phyloP scores from a whole-genome alignment of 768 basidiomycete species.

The Dioszegia crocea region DNA sequence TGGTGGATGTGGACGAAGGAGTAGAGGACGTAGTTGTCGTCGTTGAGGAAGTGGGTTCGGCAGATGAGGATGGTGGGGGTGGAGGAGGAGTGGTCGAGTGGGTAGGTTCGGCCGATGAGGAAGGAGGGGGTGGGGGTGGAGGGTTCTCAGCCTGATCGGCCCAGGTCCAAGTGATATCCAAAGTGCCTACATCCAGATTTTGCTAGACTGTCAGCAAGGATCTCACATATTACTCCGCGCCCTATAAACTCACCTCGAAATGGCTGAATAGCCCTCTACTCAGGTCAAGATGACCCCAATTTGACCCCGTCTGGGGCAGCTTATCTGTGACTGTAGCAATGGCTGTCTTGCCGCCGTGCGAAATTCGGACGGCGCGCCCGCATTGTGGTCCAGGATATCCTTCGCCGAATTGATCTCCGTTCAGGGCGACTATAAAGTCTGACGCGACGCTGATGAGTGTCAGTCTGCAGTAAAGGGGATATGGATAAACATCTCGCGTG shows the following conservation, averaged over 20 bases:
- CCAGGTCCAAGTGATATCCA: no score
- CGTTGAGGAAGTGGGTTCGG: conserved; percentile 20
- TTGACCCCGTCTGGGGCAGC: conserved; percentile 62
- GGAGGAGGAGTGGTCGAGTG: conserved; percentile 18
- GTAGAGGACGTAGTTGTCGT: conserved; percentile 15
- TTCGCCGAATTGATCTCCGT: conserved; percentile 55
- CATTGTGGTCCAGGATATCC: conserved; percentile 61
- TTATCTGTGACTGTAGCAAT: conserved; percentile 62
- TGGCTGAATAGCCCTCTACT: conserved; percentile 62
- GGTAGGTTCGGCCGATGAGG: no score
- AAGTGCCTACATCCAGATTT: no score
- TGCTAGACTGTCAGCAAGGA: no score
- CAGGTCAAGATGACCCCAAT: conserved; percentile 62
- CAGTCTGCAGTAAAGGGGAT: no score
- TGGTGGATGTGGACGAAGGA: no score
- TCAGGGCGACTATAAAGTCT: conserved; percentile 52
- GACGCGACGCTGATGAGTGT: conserved; percentile 18
- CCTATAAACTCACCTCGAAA: conserved; percentile 52
- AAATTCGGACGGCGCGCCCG: conserved; percentile 60
- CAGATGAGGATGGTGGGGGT: conserved; percentile 18
- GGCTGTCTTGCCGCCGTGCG: conserved; percentile 60
- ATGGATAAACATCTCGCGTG: no score
- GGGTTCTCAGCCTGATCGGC: no score
- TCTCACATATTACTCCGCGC: no score
- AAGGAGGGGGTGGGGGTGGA: no score